Evolutionary conservation across 2,329 filamentous ascomycete genomes (phyloP).

Genomic region (Neophaeococcomyces aloes): DNA sequence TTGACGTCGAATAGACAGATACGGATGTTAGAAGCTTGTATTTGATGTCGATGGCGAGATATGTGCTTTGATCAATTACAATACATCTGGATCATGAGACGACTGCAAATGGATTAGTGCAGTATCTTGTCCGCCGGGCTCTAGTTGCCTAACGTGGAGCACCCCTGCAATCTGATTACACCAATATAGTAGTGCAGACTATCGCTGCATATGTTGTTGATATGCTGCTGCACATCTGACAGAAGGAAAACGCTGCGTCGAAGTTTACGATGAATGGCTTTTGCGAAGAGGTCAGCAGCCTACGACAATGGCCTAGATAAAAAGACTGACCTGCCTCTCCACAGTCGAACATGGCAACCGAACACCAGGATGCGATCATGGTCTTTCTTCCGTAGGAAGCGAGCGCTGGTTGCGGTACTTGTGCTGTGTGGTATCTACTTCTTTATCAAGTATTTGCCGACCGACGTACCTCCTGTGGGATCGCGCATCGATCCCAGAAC

Average conservation of each 20-base stretch:
- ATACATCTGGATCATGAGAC: too few relatives aligned
- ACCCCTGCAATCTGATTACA: too few relatives aligned
- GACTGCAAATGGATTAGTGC: too few relatives aligned
- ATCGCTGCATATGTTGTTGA: too few relatives aligned
- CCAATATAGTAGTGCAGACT: too few relatives aligned
- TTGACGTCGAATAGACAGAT: too few relatives aligned
- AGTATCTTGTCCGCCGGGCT: too few relatives aligned
- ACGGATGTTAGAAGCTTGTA: too few relatives aligned
- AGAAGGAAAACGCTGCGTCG: background rate
- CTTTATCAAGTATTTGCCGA: conserved; percentile 55
- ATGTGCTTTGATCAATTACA: too few relatives aligned
- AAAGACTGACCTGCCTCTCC: conserved; percentile 4
- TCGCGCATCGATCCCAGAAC: conserved; percentile 25
- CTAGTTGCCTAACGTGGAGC: too few relatives aligned
- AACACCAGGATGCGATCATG: conserved; percentile 17
- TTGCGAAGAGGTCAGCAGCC: conserved; percentile 10
- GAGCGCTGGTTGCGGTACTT: conserved; percentile 39
- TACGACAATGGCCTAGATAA: conserved; percentile 12
- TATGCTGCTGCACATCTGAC: background rate
- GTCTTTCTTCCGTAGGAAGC: conserved; percentile 34
- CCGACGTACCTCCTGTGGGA: conserved; percentile 30
- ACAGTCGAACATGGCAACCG: conserved; percentile 4
- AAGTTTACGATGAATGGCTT: conserved; percentile 6
- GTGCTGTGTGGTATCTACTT: conserved; percentile 48
- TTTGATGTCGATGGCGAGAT: too few relatives aligned